These are phyloP conservation scores for Glycine soja DNA, from an alignment of 306 rosid species.

Conservation along the genomic window DNA sequence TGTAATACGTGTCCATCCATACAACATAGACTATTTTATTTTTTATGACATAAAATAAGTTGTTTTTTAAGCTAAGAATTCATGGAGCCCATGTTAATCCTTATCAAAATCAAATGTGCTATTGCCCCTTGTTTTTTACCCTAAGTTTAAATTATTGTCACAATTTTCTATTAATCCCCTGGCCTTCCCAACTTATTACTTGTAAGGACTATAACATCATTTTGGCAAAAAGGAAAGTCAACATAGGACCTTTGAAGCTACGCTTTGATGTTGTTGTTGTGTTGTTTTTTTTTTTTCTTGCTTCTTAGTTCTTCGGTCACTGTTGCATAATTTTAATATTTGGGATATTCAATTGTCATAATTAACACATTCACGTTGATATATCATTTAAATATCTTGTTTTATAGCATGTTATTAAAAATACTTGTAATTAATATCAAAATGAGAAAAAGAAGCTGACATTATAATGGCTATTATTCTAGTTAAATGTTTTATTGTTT, in stretches of 20 bases:
- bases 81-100: background rate
- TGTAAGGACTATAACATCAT: background rate
- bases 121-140: slow-evolving; percentile 6
- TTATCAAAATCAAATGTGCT: background rate
- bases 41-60: background rate
- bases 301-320: background rate
- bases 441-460: background rate
- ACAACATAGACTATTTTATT: background rate
- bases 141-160: slow-evolving; percentile 15
- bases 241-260: slow-evolving; percentile 42
- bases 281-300: background rate
- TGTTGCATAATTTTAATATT: background rate
- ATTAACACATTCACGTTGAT: background rate
- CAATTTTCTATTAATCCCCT: background rate
- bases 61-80: slow-evolving; percentile 4
- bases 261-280: no score
- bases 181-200: slow-evolving; percentile 10
- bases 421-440: background rate
- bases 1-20: background rate
- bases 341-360: background rate
- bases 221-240: background rate
- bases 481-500: background rate
- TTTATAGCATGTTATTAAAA: background rate
- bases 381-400: background rate
- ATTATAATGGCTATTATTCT: background rate